These are phyloP conservation scores for Heliocybe sulcata DNA, from an alignment of 1,284 basidiomycete species.

Conservation along the genomic window DNA sequence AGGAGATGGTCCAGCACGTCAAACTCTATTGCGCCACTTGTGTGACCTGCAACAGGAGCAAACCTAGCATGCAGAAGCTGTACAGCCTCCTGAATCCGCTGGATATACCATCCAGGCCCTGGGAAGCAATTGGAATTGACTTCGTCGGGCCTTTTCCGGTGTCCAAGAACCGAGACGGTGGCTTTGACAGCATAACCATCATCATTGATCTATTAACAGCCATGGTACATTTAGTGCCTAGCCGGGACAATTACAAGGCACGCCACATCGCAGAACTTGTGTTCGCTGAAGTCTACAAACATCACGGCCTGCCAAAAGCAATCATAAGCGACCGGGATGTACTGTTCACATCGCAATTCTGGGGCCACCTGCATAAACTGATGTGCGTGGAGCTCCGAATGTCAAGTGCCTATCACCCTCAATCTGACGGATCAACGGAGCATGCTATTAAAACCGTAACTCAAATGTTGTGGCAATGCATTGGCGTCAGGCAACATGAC, in stretches of 20 bases:
- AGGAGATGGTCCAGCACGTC: constrained; percentile 18
- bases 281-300: constrained; percentile 30
- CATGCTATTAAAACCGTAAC: constrained; percentile 17
- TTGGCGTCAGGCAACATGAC: constrained; percentile 31
- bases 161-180: constrained; percentile 20
- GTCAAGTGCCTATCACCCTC: constrained; percentile 35
- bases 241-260: constrained; percentile 19
- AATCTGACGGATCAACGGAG: constrained; percentile 21
- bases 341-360: constrained; percentile 34
- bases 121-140: constrained; percentile 33
- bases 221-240: constrained; percentile 28
- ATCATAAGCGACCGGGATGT: constrained; percentile 35
- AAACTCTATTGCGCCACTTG: constrained; percentile 20
- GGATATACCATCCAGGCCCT: constrained; percentile 22
- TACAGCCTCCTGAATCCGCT: constrained; percentile 26
- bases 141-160: constrained; percentile 33
- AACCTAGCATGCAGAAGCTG: constrained; percentile 22
- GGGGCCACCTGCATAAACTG: constrained; percentile 27
- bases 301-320: constrained; percentile 28
- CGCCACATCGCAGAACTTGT: constrained; percentile 22
- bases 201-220: constrained; percentile 27
- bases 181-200: constrained; percentile 28
- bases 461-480: constrained; percentile 27
- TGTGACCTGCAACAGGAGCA: constrained; percentile 19
- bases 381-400: constrained; percentile 27